Evolutionary conservation across 2,329 filamentous ascomycete species (phyloP).

Genomic region (Aspergillus sp.): DNA sequence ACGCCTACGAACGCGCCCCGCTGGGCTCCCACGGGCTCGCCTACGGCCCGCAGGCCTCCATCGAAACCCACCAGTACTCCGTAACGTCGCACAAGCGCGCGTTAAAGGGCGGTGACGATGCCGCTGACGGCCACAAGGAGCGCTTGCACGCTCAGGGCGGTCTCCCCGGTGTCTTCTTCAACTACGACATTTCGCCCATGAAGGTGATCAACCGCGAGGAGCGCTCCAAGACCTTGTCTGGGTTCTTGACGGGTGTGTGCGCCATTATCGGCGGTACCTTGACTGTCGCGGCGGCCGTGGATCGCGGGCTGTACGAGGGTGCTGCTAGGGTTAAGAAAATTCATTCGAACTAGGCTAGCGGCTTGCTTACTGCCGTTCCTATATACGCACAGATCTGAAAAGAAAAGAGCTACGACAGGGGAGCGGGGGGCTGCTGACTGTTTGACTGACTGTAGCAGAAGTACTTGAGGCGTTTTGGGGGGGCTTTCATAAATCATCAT

Average conservation of each 20-base stretch:
- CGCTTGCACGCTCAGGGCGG: slow-evolving; percentile 80
- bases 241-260: slow-evolving; percentile 89
- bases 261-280: slow-evolving; percentile 90
- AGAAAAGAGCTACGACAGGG: too few relatives aligned
- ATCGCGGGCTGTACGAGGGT: slow-evolving; percentile 87
- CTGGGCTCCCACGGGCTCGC: slow-evolving; percentile 63
- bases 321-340: slow-evolving; percentile 78
- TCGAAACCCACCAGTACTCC: slow-evolving; percentile 97
- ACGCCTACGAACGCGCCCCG: slow-evolving; percentile 46
- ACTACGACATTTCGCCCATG: slow-evolving; percentile 98
- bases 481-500: too few relatives aligned
- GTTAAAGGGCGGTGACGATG: slow-evolving; percentile 72
- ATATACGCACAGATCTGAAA: too few relatives aligned
- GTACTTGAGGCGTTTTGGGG: too few relatives aligned
- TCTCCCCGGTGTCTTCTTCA: slow-evolving; percentile 97
- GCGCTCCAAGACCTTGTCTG: slow-evolving; percentile 77
- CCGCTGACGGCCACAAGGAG: slow-evolving; percentile 83
- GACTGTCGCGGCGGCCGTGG: slow-evolving; percentile 88
- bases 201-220: slow-evolving; percentile 97
- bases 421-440: too few relatives aligned
- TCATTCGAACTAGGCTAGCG: slow-evolving; percentile 47
- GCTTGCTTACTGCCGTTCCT: not conserved
- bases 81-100: slow-evolving; percentile 95
- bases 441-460: too few relatives aligned
- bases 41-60: slow-evolving; percentile 61